Evolutionary conservation across 768 basidiomycete species (phyloP).

Genomic region (Pulveroboletus sp.): DNA sequence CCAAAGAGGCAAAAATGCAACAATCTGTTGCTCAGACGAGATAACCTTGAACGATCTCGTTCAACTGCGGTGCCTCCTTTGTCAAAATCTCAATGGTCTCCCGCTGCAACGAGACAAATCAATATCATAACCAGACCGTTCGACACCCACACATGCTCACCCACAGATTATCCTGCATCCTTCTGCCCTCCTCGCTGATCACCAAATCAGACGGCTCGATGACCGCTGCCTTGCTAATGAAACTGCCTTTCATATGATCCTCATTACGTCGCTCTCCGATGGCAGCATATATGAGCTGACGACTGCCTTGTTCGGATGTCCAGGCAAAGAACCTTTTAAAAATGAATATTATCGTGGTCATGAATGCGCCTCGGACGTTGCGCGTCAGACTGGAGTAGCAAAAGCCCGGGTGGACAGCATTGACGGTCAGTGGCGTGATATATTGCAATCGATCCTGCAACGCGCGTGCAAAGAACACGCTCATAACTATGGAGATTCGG

Average conservation of each 20-base stretch:
- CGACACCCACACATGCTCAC: conserved; percentile 22
- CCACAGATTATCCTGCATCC: conserved; percentile 32
- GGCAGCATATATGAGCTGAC: conserved; percentile 32
- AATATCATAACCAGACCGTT: not conserved
- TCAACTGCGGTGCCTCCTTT: conserved; percentile 8
- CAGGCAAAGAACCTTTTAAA: conserved; percentile 11
- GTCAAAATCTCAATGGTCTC: conserved; percentile 22
- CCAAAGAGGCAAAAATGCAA: too few species aligned
- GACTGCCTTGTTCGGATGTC: conserved; percentile 32
- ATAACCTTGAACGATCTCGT: conserved; percentile 11
- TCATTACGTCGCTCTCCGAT: conserved; percentile 22
- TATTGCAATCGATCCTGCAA: conserved; percentile 21
- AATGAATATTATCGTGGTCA: not conserved
- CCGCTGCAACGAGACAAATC: conserved; percentile 1
- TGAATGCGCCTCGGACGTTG: not conserved
- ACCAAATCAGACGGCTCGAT: conserved; percentile 32
- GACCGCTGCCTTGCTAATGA: conserved; percentile 7
- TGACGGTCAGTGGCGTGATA: conserved; percentile 20
- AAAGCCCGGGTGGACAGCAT: conserved; percentile 28
- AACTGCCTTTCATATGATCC: conserved; percentile 20
- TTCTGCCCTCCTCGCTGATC: conserved; percentile 26
- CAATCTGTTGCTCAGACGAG: not conserved
- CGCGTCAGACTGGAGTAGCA: conserved; percentile 27
- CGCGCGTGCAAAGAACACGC: conserved; percentile 28
- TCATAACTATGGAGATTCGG: conserved; percentile 21